These are phyloP conservation scores for Neurospora africana DNA, from an alignment of 495 filamentous ascomycete species.

Conservation along the genomic window DNA sequence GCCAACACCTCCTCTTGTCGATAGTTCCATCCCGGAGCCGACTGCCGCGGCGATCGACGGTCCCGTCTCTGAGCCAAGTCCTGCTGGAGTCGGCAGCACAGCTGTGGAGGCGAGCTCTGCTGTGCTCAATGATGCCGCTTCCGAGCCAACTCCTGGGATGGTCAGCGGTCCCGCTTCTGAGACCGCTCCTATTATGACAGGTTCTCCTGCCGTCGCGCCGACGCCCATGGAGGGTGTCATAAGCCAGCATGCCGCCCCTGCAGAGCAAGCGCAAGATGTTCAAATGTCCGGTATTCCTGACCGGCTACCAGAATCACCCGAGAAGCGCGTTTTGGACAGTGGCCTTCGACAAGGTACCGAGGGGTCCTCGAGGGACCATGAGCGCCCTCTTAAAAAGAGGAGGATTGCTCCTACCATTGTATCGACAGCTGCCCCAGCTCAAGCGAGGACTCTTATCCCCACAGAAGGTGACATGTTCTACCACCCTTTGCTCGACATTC, in stretches of 20 bases:
- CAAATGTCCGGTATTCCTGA: background rate
- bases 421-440: slow-evolving; percentile 22
- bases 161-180: background rate
- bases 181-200: background rate
- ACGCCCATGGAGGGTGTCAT: background rate
- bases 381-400: slow-evolving; percentile 27
- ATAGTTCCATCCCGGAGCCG: background rate
- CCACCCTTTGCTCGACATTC: background rate
- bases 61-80: background rate
- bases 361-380: background rate
- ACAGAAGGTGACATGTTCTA: slow-evolving; percentile 28
- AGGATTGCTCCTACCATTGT: slow-evolving; percentile 28
- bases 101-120: background rate
- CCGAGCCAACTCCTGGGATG: background rate
- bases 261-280: background rate
- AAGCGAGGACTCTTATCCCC: slow-evolving; percentile 18
- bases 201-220: background rate
- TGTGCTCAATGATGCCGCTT: background rate
- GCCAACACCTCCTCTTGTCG: background rate
- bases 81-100: background rate
- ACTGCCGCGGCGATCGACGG: background rate
- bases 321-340: background rate
- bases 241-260: background rate
- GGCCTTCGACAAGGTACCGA: background rate
- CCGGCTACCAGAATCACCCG: background rate